Conservation (phyloP, 805 yeast genomes). For the Barnettozyma pratensis region DNA sequence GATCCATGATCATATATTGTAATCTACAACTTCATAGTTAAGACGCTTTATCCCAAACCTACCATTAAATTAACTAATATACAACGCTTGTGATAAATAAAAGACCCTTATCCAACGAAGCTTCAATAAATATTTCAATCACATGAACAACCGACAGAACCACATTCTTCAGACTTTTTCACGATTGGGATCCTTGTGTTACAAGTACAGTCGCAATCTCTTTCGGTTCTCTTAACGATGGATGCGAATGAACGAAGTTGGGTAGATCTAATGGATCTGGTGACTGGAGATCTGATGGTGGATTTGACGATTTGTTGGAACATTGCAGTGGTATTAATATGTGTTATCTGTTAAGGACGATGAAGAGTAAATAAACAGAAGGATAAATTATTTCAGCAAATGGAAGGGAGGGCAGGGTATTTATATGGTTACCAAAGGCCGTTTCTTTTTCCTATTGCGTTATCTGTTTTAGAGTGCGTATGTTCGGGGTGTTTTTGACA, state of each 20-base stretch:
- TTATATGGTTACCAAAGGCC: neutral
- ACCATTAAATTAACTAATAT: slow-evolving; percentile 1
- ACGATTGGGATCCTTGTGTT: slow-evolving; percentile 10
- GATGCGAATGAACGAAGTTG: slow-evolving; percentile 11
- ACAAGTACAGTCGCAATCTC: slow-evolving; percentile 27
- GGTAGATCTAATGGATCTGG: slow-evolving; percentile 1
- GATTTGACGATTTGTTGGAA: slow-evolving; percentile 14
- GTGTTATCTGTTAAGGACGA: too few relatives aligned
- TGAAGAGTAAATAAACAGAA: too few relatives aligned
- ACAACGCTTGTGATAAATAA: neutral
- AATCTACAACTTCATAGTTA: neutral
- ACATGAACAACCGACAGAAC: slow-evolving; percentile 25
- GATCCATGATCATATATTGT: too few relatives aligned
- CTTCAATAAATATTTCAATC: neutral
- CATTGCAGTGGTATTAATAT: slow-evolving; percentile 7
- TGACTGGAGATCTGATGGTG: slow-evolving; percentile 11
- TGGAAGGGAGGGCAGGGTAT: neutral
- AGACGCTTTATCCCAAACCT: neutral
- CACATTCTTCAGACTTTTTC: slow-evolving; percentile 23
- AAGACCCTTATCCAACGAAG: neutral
- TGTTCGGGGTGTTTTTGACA: neutral
- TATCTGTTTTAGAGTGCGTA: too few relatives aligned
- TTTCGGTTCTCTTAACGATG: slow-evolving; percentile 13
- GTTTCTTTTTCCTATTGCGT: neutral
- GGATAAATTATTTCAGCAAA: too few relatives aligned